phyloP scores from a whole-genome alignment of 2,329 filamentous ascomycete species.

The Thelonectria rubi region DNA sequence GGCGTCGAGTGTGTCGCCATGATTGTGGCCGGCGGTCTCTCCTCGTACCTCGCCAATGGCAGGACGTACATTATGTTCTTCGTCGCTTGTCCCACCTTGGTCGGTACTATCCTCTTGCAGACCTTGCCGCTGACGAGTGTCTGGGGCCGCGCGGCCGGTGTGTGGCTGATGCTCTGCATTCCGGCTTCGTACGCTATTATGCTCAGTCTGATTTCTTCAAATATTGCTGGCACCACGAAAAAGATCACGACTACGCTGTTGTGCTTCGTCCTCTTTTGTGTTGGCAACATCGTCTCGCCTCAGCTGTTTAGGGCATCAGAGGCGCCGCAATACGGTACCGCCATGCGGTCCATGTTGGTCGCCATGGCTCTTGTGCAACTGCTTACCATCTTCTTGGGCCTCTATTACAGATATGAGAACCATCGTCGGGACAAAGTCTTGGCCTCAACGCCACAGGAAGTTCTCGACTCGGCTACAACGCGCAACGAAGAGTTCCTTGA shows the following conservation, averaged over 20 bases:
- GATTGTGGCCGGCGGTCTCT: constrained; percentile 43
- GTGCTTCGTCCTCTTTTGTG: constrained; percentile 53
- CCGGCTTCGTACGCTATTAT: too few relatives aligned
- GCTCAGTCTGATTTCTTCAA: constrained; percentile 54
- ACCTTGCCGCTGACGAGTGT: constrained; percentile 48
- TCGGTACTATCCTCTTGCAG: constrained; percentile 52
- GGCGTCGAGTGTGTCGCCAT: too few relatives aligned
- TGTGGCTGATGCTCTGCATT: constrained; percentile 52
- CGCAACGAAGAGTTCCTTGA: too few relatives aligned
- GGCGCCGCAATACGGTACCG: constrained; percentile 17
- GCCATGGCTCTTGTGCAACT: too few relatives aligned
- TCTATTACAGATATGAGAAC: too few relatives aligned
- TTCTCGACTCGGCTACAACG: too few relatives aligned
- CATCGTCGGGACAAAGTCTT: too few relatives aligned
- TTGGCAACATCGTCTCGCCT: constrained; percentile 54
- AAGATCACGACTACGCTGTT: constrained; percentile 53
- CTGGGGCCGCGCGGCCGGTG: too few relatives aligned
- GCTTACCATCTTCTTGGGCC: too few relatives aligned
- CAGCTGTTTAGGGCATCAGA: constrained; percentile 44
- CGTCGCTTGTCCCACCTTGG: constrained; percentile 42
- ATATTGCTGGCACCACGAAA: constrained; percentile 55
- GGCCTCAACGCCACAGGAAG: too few relatives aligned
- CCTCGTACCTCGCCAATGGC: constrained; percentile 27
- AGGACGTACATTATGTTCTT: constrained; percentile 26
- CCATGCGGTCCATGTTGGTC: too few relatives aligned